A percentile compares a stretch with the other conserved stretches of the same genome.
Evolutionary conservation across 495 filamentous ascomycete species (phyloP).

Genomic region (Trichoderma parareesei): DNA sequence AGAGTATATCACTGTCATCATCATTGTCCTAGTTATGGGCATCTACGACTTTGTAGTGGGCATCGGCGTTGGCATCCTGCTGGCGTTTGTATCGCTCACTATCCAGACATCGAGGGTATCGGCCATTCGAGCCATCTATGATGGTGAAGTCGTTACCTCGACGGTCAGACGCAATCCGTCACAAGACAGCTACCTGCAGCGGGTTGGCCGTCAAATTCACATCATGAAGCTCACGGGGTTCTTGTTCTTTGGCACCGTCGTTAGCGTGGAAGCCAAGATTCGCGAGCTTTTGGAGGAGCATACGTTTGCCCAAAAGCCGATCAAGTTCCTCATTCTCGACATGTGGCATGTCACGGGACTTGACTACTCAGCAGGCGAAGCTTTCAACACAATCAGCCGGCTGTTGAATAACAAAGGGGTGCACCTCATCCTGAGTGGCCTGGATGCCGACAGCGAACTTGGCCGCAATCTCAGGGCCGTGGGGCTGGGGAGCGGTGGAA

Average conservation of each 20-base stretch:
- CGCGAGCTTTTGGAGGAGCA: conserved; percentile 73
- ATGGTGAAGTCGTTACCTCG: conserved; percentile 77
- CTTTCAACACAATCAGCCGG: conserved; percentile 84
- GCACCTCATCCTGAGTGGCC: conserved; percentile 70
- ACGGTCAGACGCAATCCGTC: conserved; percentile 85
- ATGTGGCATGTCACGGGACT: conserved; percentile 82
- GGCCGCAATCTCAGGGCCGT: conserved; percentile 72
- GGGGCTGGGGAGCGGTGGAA: conserved; percentile 60
- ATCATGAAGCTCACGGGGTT: conserved; percentile 87
- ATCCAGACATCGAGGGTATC: conserved; percentile 85
- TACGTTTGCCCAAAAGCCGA: conserved; percentile 64
- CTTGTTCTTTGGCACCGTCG: conserved; percentile 95
- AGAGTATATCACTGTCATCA: conserved; percentile 85
- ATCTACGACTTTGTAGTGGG: conserved; percentile 92
- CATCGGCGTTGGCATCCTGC: conserved; percentile 81
- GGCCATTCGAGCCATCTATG: conserved; percentile 78
- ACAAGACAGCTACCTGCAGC: conserved; percentile 75
- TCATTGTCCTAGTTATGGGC: conserved; percentile 95
- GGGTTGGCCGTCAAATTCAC: conserved; percentile 79
- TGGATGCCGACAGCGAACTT: conserved; percentile 62
- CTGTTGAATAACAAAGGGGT: conserved; percentile 66
- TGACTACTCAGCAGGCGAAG: conserved; percentile 93
- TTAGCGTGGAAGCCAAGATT: conserved; percentile 83
- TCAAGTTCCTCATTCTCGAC: conserved; percentile 86
- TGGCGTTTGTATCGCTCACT: conserved; percentile 85